Base-by-base conservation (phyloP, 176 grass and related monocot species). In the Lolium rigidum region DNA sequence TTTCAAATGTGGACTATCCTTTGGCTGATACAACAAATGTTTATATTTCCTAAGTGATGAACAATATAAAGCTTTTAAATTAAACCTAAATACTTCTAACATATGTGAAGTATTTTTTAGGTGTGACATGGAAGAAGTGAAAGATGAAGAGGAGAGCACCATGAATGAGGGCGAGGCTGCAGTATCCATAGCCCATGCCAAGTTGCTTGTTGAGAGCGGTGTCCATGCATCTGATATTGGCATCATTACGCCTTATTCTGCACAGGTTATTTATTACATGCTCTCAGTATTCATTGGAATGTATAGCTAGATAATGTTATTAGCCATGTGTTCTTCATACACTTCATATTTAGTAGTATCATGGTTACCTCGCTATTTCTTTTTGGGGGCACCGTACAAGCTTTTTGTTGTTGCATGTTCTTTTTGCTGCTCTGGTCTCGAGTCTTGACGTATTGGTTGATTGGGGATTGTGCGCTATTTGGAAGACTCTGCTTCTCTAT, bases 121-220 rank as follows among this genome's bases (percentile, higher is more conserved):
- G 66, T 98, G 96, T 88, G 96, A 95, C 69, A 98, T 98, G 93
- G 96, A 98, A 87, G 96, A 98, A 90, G 92, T 92, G 80, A 98
- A 98, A 92, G 90, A 95, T 12, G 96, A 98, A 94, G 95, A 95
- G 86, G 96, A 92, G 82, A 98, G 96, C 81, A 92, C 88, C 41
- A 94, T 95, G 89, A 98, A 94, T 37, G 96, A 98, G 83, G 96
- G 96, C 7, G 96, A 98, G 69, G 96, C 96, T 80, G 78, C 82
- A 69, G 96, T 98, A 28, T 94, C 93, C 38, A 86, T 94, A 31
- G 77, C 93, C 68, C 96, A 98, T 94, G 92, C 93, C 67, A 94
- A 95, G 79, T 85, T 90, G 59, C 96, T 98, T 88, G 90, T 98
- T 74, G 96, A 94, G 79, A 94, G 89, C 72, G 93, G 96, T 58